Conservation (phyloP, 2,329 filamentous ascomycete species). For the Ceratocystis lukuohia region DNA sequence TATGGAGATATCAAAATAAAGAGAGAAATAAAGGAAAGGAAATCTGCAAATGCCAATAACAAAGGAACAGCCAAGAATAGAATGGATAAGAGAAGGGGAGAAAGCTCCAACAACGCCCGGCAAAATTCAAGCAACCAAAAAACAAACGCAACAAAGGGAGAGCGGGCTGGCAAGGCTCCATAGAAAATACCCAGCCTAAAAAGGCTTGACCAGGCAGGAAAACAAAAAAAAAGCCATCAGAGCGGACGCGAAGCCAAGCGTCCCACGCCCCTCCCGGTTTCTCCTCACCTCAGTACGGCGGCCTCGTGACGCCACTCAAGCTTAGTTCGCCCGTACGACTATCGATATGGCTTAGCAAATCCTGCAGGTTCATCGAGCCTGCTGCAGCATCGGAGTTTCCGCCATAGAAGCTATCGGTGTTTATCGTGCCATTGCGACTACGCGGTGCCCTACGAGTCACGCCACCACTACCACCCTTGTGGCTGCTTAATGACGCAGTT, state of each 20-base stretch:
- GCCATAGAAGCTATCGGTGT: conserved; percentile 8
- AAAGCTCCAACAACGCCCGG: too few species aligned
- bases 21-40: conserved; percentile 2
- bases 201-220: too few species aligned
- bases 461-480: conserved; percentile 8
- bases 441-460: conserved; percentile 10
- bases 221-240: not conserved
- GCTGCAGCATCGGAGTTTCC: conserved; percentile 18
- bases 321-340: conserved; percentile 34
- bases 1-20: conserved; percentile 8
- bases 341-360: conserved; percentile 39
- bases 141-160: too few species aligned
- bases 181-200: too few species aligned
- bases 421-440: conserved; percentile 14
- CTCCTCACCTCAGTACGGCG: conserved; percentile 33
- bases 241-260: too few species aligned
- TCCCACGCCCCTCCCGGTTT: conserved; percentile 16
- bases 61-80: not conserved
- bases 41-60: not conserved
- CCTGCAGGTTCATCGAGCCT: conserved; percentile 35
- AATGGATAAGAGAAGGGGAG: too few species aligned
- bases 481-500: conserved; percentile 12
- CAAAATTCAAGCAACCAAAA: too few species aligned
- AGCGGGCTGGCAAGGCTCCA: too few species aligned
- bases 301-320: conserved; percentile 35